A percentile compares a stretch with the other conserved stretches of the same genome.
Evolutionary conservation across 495 filamentous ascomycete genomes (phyloP).

Genomic region (Penicillium paxilli): DNA sequence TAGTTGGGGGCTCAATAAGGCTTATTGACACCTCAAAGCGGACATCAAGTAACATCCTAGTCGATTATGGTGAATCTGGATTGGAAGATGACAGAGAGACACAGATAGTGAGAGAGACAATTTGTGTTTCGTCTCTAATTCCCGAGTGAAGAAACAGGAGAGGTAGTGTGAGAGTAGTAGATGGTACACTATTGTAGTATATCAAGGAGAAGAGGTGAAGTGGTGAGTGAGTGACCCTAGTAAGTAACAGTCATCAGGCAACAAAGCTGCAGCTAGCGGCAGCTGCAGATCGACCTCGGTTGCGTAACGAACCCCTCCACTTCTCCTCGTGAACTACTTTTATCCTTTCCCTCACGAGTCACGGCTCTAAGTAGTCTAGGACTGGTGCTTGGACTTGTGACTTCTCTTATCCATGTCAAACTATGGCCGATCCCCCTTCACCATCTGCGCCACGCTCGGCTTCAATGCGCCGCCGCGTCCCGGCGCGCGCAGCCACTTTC

Average conservation of each 20-base stretch:
- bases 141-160: too few species aligned
- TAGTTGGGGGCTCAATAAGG: background rate
- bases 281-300: background rate
- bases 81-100: too few species aligned
- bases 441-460: constrained; percentile 10
- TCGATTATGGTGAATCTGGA: too few species aligned
- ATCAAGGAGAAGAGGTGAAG: too few species aligned
- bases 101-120: too few species aligned
- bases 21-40: background rate
- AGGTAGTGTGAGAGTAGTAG: too few species aligned
- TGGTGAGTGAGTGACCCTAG: too few species aligned
- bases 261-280: background rate
- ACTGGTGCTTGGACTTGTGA: background rate
- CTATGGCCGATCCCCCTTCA: constrained; percentile 20
- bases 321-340: constrained; percentile 1
- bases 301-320: constrained; percentile 12
- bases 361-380: background rate
- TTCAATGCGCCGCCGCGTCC: constrained; percentile 39
- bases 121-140: too few species aligned
- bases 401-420: background rate
- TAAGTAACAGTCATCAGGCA: too few species aligned
- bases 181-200: too few species aligned
- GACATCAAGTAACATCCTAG: too few species aligned
- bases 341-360: background rate
- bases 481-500: constrained; percentile 42